Conservation (phyloP, 495 filamentous ascomycete species). For the Penicillium dipodomyicola region DNA sequence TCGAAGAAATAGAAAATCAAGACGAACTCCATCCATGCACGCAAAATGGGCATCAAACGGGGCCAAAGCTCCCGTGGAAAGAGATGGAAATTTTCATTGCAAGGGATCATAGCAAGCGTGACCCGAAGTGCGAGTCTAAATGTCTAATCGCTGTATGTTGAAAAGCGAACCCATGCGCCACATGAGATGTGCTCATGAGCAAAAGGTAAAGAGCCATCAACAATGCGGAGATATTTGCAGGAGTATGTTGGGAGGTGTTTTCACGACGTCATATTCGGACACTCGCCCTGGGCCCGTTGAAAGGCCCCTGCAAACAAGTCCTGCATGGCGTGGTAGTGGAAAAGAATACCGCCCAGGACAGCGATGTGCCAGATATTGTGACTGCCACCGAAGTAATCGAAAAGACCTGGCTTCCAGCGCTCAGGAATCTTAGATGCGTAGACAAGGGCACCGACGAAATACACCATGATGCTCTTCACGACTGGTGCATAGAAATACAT, state of each 20-base stretch:
- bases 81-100: background rate
- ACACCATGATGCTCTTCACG: constrained; percentile 78
- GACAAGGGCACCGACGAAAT: constrained; percentile 76
- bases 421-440: constrained; percentile 96
- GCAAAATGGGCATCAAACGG: constrained; percentile 7
- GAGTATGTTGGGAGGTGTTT: constrained; percentile 5
- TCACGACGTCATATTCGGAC: constrained; percentile 41
- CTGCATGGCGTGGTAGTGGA: constrained; percentile 95
- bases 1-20: constrained; percentile 2
- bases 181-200: constrained; percentile 11
- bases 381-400: constrained; percentile 90
- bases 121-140: constrained; percentile 1
- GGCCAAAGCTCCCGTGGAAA: background rate
- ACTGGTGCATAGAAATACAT: constrained; percentile 89
- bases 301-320: constrained; percentile 90
- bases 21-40: constrained; percentile 13
- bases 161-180: background rate
- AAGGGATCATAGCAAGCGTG: constrained; percentile 7
- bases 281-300: constrained; percentile 58
- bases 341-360: constrained; percentile 92
- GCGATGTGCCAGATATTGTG: constrained; percentile 99
- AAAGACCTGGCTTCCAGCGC: constrained; percentile 84
- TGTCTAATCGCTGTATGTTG: constrained; percentile 1
- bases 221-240: constrained; percentile 1
- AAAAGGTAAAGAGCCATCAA: constrained; percentile 1